Percentiles rank a stretch among this genome's conserved stretches.
Evolutionary conservation across 2,329 filamentous ascomycete species (phyloP).

Genomic region (Mycocentrospora acerina): DNA sequence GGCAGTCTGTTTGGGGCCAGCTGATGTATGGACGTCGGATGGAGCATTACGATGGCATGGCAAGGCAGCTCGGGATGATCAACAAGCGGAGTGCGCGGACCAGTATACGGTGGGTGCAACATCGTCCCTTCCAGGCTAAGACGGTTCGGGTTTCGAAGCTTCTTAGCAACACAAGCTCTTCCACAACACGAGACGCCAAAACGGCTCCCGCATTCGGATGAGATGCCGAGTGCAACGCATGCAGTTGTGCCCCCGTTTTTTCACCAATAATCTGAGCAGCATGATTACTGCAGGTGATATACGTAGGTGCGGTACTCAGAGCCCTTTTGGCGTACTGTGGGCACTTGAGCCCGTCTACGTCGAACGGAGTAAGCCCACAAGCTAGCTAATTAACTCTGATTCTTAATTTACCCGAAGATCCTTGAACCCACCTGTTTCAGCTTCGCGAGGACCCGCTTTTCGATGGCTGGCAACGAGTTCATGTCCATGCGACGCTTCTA

Average conservation of each 20-base stretch:
- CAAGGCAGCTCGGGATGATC: slow-evolving; percentile 6
- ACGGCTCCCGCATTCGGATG: neutral
- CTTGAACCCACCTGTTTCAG: slow-evolving; percentile 25
- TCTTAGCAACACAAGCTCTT: neutral
- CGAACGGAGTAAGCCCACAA: neutral
- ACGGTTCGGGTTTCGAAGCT: slow-evolving; percentile 1
- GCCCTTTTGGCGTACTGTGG: slow-evolving; percentile 1
- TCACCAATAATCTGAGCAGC: neutral
- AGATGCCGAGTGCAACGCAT: slow-evolving; percentile 1
- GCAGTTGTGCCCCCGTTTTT: neutral
- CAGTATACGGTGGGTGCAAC: slow-evolving; percentile 15
- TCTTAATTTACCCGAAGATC: slow-evolving; percentile 10
- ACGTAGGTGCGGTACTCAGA: slow-evolving; percentile 2
- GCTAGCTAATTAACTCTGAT: slow-evolving; percentile 10
- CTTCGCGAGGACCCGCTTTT: slow-evolving; percentile 12
- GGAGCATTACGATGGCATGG: slow-evolving; percentile 3
- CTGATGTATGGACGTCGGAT: slow-evolving; percentile 6
- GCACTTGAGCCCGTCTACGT: too few relatives aligned
- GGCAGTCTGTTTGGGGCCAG: slow-evolving; percentile 10
- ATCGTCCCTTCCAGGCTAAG: slow-evolving; percentile 8
- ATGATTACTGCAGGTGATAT: neutral
- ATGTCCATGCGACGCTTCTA: slow-evolving; percentile 29
- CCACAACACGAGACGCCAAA: neutral
- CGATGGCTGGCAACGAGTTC: slow-evolving; percentile 14
- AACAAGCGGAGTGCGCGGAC: slow-evolving; percentile 5